A percentile compares a stretch with the other conserved stretches of the same genome.
Conservation (phyloP, 768 basidiomycete genomes). For the Antrodiella citrinella region DNA sequence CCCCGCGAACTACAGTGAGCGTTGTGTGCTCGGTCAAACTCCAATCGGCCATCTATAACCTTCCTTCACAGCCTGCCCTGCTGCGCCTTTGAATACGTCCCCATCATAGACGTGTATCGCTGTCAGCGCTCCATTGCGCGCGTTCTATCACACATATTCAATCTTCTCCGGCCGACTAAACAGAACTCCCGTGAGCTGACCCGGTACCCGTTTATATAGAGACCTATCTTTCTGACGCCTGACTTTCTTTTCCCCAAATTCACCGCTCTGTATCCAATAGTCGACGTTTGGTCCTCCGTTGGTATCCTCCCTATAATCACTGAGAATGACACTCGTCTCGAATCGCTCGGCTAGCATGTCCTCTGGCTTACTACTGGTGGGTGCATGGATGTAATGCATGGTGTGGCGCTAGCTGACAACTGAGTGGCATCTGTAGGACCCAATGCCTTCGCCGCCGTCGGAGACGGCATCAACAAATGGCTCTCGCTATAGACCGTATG, state of each 20-base stretch:
- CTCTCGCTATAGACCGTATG: conserved; percentile 56
- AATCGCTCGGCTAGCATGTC: conserved; percentile 20
- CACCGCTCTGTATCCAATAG: neutral
- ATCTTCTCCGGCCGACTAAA: neutral
- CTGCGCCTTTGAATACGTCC: neutral
- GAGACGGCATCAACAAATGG: conserved; percentile 12
- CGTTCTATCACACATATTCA: neutral
- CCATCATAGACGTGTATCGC: neutral
- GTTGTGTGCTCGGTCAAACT: neutral
- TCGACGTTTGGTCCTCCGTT: too few relatives aligned
- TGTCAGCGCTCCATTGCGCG: neutral
- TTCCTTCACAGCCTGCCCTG: neutral
- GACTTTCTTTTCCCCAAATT: neutral
- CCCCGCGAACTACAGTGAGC: neutral
- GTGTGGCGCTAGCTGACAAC: neutral
- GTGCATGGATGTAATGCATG: conserved; percentile 4
- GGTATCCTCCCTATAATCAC: neutral
- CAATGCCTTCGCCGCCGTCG: conserved; percentile 23
- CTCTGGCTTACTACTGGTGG: conserved; percentile 23
- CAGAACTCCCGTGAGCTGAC: neutral
- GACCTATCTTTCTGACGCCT: neutral
- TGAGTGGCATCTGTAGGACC: conserved; percentile 18
- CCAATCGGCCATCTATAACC: neutral
- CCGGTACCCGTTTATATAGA: neutral
- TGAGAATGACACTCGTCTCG: neutral